Base-by-base conservation (phyloP, 129 eudicot species). In the Tagetes patula region DNA sequence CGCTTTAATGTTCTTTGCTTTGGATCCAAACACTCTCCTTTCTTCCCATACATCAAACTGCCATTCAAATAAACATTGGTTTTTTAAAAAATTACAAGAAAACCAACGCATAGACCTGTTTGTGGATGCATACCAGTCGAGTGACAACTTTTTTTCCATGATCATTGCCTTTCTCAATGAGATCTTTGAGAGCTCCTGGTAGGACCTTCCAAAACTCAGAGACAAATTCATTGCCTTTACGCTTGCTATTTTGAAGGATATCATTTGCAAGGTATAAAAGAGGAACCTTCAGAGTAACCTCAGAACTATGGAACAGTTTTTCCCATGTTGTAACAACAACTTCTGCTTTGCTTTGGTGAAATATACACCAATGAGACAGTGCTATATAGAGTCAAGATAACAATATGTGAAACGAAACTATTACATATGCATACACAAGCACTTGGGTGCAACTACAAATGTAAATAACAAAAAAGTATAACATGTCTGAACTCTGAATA, bases 361-460 rank as follows among this genome's bases (percentile, higher is more conserved):
- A 93, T 77, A 93, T 89, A 85, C 98, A 93, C 98, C 98, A 93
- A 77, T 89, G 95, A 6, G 98, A 93, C 73, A 93, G 71, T 37
- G 95, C 98, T 93, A 75, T 70, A 72, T 6, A 40, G 37, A 65
- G 88, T 86, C 74, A 86, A 91, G 91, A 74, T 58, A 79, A 71
- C 87, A 79, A 49, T 20, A 64, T 52, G 64, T 31, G 6, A 75
- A 41, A 72, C 1, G 13, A 45, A 38, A 52, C 77, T 64, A 20
- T 34, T 37, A 12, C 65, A 38, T 14, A 39, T 13, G 67, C 3
- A 32, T 62, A 13, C 27, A 37, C 67, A 62, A 59, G 65, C 41
- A 59, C 65, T 59, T 59, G 65, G 65, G 40, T 59, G 39, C 2
- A 59, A 32, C 60, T 27, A 30, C 7, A 59, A 32, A 59, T 32